Evolutionary conservation across 2,329 filamentous ascomycete genomes (phyloP).

Genomic region (Xylaria sp.): DNA sequence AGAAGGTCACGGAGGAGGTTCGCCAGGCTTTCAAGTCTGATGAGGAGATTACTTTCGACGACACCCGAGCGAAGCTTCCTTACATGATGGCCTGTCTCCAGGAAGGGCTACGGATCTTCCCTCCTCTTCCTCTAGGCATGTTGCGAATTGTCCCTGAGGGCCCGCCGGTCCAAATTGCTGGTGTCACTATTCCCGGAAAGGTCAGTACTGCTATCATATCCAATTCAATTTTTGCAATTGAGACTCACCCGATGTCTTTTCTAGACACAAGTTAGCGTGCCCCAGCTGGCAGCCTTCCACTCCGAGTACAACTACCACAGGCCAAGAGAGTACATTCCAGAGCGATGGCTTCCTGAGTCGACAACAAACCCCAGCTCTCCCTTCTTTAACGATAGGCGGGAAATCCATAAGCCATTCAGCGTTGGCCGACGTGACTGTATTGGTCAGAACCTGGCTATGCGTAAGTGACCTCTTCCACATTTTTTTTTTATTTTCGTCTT

Average conservation of each 20-base stretch:
- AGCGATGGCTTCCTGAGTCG: constrained; percentile 45
- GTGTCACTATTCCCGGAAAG: constrained; percentile 43
- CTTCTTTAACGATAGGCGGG: constrained; percentile 45
- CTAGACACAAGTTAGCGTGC: constrained; percentile 44
- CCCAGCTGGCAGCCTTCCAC: constrained; percentile 44
- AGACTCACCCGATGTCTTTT: constrained; percentile 25
- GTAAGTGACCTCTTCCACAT: constrained; percentile 18
- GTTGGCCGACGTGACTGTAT: constrained; percentile 44
- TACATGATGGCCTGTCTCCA: constrained; percentile 46
- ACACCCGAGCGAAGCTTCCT: constrained; percentile 40
- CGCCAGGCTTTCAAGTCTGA: constrained; percentile 59
- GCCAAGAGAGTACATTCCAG: constrained; percentile 43
- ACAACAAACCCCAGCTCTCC: constrained; percentile 40
- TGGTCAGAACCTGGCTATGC: constrained; percentile 43
- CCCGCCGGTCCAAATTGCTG: constrained; percentile 41
- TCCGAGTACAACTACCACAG: constrained; percentile 44
- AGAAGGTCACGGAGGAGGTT: constrained; percentile 53
- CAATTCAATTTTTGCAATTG: not conserved
- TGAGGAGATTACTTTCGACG: constrained; percentile 57
- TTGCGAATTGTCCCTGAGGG: constrained; percentile 41
- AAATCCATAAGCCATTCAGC: constrained; percentile 44
- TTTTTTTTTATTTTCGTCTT: not conserved
- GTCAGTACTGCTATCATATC: constrained; percentile 28
- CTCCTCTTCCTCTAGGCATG: constrained; percentile 43
- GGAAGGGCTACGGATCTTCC: constrained; percentile 45